Conservation (phyloP, 495 filamentous ascomycete genomes). For the Aspergillus taichungensis region DNA sequence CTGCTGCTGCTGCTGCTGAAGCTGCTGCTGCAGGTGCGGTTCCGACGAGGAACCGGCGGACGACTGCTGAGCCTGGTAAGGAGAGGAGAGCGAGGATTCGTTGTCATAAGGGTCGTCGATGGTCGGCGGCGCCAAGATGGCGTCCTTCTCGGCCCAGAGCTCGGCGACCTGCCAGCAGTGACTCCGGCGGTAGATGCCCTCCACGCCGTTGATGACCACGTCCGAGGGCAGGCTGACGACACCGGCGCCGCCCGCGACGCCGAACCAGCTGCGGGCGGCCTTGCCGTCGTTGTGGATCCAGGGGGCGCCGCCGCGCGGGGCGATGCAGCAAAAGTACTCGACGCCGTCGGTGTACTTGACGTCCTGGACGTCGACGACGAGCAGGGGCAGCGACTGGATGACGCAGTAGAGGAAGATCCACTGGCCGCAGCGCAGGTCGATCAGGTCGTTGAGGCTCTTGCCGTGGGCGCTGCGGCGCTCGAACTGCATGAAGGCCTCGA, state of each 20-base stretch:
- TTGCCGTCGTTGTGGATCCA: constrained; percentile 71
- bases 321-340: constrained; percentile 95
- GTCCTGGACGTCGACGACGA: constrained; percentile 79
- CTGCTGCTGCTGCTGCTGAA: constrained; percentile 7
- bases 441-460: constrained; percentile 63
- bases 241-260: constrained; percentile 59
- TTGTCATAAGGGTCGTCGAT: constrained; percentile 35
- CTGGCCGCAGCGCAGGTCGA: constrained; percentile 70
- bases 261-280: constrained; percentile 68
- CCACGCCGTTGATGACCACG: constrained; percentile 78
- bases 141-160: constrained; percentile 51
- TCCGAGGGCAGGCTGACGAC: constrained; percentile 73
- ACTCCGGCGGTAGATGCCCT: constrained; percentile 80
- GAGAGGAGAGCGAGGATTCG: constrained; percentile 36
- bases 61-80: constrained; percentile 36
- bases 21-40: constrained; percentile 8
- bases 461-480: constrained; percentile 66
- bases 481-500: constrained; percentile 73
- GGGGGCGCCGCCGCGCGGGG: constrained; percentile 69
- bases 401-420: constrained; percentile 95
- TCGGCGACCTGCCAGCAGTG: constrained; percentile 87
- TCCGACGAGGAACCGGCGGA: constrained; percentile 34
- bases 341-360: constrained; percentile 69
- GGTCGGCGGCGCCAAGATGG: constrained; percentile 28
- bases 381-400: constrained; percentile 80